Base-by-base conservation (phyloP, 2,329 filamentous ascomycete genomes). In the Fusarium transvaalense region DNA sequence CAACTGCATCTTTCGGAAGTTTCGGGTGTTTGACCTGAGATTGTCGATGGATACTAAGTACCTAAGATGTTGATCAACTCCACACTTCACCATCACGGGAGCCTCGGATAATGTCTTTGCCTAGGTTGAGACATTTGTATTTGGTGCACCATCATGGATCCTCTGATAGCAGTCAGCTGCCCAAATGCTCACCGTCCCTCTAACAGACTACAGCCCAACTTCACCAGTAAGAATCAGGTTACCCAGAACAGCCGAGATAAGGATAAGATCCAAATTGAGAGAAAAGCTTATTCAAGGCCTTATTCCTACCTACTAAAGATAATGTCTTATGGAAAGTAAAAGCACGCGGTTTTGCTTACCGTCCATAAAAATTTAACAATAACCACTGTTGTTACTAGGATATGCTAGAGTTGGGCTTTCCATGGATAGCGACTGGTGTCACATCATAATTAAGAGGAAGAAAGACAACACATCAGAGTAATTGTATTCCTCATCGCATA, bases 161-260 rank as follows among this genome's bases (percentile, higher is more conserved):
- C 25, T 54, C 23, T 23, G 48, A 48, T 31, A 10, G 35, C 32
- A 43, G 39, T 66, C 66, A 58, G 29, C 52, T 62, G 43, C 29
- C 29, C 29, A 25, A n/a, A 52, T 29, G 45, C 47, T 43, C 54
- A 42, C 38, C 38, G 23, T 53, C 38, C 35, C 10, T 29, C n/a
- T 31, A 12, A 19, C 14, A 13, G 17, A 43, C 15, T 14, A 15
- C n/a, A n/a, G 25, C 17, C 25, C 25, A 19, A 43, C 17, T n/a
- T 17, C 17, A 43, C n/a, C 10, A 29, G 29, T 29, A 29, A 29
- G 29, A 12, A 25, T 6, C 6, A 25, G 8, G 32, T 14, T 35
- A 35, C 15, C 32, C 9, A 35, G 32, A 34, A 34, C 12, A 35
- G 14, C 23, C 23, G 6, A 25, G 6, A 25, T 25, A 25, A 25